A percentile compares a stretch with the other conserved stretches of the same genome.
phyloP scores from a whole-genome alignment of 768 basidiomycete genomes.

The Phaeolepiota aurea region DNA sequence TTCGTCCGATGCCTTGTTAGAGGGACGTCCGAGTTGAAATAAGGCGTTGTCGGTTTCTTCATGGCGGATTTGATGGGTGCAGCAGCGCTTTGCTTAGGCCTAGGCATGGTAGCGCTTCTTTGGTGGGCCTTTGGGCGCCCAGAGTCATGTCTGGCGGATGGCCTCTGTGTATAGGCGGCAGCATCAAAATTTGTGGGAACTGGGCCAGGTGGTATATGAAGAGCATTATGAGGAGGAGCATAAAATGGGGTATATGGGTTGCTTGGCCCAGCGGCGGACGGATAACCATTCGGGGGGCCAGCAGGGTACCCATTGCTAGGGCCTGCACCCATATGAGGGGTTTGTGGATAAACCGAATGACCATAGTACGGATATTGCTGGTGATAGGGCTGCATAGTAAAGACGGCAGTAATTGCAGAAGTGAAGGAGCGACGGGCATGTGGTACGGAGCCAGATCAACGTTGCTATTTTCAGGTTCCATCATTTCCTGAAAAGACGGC shows the following conservation, averaged over 20 bases:
- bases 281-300: slow-evolving; percentile 13
- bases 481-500: no score
- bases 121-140: slow-evolving; percentile 27
- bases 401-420: no score
- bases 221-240: slow-evolving; percentile 16
- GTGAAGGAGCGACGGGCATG: no score
- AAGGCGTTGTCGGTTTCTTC: slow-evolving; percentile 33
- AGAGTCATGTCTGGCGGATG: slow-evolving; percentile 7
- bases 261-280: slow-evolving; percentile 14
- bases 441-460: no score
- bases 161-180: slow-evolving; percentile 15
- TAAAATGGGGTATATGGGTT: slow-evolving; percentile 30
- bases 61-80: slow-evolving; percentile 47
- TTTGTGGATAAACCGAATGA: slow-evolving; percentile 34
- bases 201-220: slow-evolving; percentile 8
- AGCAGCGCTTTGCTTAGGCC: slow-evolving; percentile 2
- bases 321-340: slow-evolving; percentile 22
- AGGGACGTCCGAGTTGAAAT: slow-evolving; percentile 15
- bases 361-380: slow-evolving; percentile 35
- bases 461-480: no score
- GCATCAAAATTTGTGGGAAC: slow-evolving; percentile 18
- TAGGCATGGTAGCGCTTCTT: slow-evolving; percentile 17
- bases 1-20: slow-evolving; percentile 32
- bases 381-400: no score
- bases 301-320: slow-evolving; percentile 5